phyloP scores from a whole-genome alignment of 225 moss, liverwort and hornwort species.

The Lunularia cruciata region DNA sequence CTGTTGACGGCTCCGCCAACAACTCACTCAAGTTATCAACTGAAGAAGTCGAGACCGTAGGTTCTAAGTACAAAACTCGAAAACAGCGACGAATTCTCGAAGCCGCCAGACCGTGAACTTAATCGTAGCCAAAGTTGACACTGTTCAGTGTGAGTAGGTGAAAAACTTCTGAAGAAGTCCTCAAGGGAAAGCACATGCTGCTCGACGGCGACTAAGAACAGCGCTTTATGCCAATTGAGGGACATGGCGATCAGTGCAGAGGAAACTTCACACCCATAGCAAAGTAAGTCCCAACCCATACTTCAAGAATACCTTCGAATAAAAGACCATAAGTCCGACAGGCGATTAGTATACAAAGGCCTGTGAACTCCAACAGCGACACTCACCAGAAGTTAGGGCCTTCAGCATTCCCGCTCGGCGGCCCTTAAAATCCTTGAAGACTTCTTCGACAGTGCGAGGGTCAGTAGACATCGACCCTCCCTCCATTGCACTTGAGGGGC shows the following conservation, averaged over 20 bases:
- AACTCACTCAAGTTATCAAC: background rate
- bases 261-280: background rate
- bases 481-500: constrained; percentile 42
- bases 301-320: constrained; percentile 2
- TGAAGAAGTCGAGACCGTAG: background rate
- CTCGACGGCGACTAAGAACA: background rate
- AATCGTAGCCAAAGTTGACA: no score
- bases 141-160: no score
- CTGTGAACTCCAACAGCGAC: background rate
- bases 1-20: background rate
- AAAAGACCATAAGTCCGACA: background rate
- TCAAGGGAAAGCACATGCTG: background rate
- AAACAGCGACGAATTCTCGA: background rate
- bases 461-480: constrained; percentile 56
- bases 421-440: constrained; percentile 56
- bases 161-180: background rate
- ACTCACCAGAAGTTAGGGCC: constrained; percentile 48
- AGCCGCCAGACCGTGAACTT: background rate
- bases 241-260: background rate
- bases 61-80: background rate
- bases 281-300: background rate
- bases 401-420: constrained; percentile 57
- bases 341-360: background rate
- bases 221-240: background rate
- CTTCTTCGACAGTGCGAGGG: constrained; percentile 56